These are phyloP conservation scores for Thozetella sp. DNA, from an alignment of 495 filamentous ascomycete genomes.

Conservation along the genomic window DNA sequence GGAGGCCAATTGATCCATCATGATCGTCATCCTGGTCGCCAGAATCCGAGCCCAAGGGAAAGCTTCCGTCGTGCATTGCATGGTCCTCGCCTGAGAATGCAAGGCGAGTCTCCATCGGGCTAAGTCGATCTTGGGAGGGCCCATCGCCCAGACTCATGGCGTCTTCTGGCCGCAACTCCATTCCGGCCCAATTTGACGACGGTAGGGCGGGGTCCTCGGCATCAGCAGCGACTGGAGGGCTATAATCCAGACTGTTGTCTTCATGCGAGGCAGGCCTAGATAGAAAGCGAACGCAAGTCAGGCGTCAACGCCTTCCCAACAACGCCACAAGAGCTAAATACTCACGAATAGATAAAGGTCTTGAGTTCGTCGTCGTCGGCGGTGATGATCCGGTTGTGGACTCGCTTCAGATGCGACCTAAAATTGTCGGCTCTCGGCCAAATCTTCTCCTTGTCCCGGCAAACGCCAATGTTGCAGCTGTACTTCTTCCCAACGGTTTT, in stretches of 20 bases:
- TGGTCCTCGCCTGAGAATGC: not conserved
- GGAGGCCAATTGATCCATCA: not conserved
- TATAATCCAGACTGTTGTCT: not conserved
- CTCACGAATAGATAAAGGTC: conserved; percentile 56
- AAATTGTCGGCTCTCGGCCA: conserved; percentile 96
- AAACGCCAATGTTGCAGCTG: conserved; percentile 65
- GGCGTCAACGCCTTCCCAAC: too few species aligned
- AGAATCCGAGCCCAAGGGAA: not conserved
- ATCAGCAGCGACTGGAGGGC: not conserved
- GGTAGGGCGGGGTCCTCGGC: not conserved
- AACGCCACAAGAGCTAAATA: too few species aligned
- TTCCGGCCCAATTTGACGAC: not conserved
- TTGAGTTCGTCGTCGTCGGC: conserved; percentile 48
- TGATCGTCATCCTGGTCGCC: not conserved
- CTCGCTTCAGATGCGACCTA: conserved; percentile 78
- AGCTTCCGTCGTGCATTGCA: conserved; percentile 7
- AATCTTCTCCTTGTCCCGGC: conserved; percentile 68
- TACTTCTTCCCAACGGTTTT: conserved; percentile 59
- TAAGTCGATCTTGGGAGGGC: not conserved
- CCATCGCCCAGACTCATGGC: not conserved
- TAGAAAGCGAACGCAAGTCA: too few species aligned
- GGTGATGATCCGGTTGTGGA: conserved; percentile 51
- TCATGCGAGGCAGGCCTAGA: not conserved
- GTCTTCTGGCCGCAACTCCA: not conserved
- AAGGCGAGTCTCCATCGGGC: not conserved